phyloP scores from a whole-genome alignment of 148 eudicot genomes.

The Vaccinium corymbosum region DNA sequence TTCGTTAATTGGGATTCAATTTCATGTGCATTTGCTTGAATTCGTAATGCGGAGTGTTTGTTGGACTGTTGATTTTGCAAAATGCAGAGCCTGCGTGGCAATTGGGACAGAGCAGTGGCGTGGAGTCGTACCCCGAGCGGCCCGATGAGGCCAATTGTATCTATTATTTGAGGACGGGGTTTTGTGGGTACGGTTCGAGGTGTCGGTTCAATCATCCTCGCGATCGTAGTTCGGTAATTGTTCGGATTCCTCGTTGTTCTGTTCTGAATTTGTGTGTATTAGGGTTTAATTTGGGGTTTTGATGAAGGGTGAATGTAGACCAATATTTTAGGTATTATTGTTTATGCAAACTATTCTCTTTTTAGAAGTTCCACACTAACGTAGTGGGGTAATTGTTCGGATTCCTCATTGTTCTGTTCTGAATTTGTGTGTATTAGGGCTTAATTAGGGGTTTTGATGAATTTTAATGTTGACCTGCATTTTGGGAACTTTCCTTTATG shows the following conservation, averaged over 20 bases:
- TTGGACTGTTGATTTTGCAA: constrained; percentile 23
- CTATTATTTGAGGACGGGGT: constrained; percentile 67
- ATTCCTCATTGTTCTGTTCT: not conserved
- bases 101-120: constrained; percentile 47
- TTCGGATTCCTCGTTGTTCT: not conserved
- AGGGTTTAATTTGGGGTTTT: constrained; percentile 13
- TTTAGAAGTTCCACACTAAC: constrained; percentile 41
- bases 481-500: not conserved
- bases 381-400: constrained; percentile 34
- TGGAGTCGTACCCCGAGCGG: constrained; percentile 64
- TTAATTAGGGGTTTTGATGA: constrained; percentile 18
- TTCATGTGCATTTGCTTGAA: constrained; percentile 13
- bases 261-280: not conserved
- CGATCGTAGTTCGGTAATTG: constrained; percentile 51
- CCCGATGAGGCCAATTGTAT: constrained; percentile 80
- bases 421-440: constrained; percentile 12
- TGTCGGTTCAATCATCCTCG: constrained; percentile 93
- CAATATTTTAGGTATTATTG: not conserved
- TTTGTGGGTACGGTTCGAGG: constrained; percentile 73
- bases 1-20: constrained; percentile 9
- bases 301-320: not conserved
- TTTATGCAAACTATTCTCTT: too few species aligned
- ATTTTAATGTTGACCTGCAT: not conserved
- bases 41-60: constrained; percentile 20
- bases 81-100: constrained; percentile 76